Conservation (phyloP, 768 basidiomycete genomes). For the Rhizopogon salebrosus region DNA sequence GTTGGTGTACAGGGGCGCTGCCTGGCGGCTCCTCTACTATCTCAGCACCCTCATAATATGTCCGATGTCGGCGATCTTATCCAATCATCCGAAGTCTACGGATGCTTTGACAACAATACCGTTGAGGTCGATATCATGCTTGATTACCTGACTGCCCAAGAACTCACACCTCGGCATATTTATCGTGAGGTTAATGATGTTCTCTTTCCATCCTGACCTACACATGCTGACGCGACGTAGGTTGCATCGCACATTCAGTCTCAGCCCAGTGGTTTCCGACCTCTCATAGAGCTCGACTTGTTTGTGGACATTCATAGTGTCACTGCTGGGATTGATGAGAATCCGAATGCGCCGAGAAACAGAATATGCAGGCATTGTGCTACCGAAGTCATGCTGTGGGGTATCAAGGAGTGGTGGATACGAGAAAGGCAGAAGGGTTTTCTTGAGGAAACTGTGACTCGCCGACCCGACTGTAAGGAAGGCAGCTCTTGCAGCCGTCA, state of each 20-base stretch:
- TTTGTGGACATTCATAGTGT: slow-evolving; percentile 67
- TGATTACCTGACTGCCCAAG: slow-evolving; percentile 65
- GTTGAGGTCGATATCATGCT: slow-evolving; percentile 83
- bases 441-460: slow-evolving; percentile 48
- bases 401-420: slow-evolving; percentile 79
- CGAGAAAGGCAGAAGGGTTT: slow-evolving; percentile 69
- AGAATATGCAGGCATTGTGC: slow-evolving; percentile 71
- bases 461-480: slow-evolving; percentile 64
- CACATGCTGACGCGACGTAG: slow-evolving; percentile 30
- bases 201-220: not conserved
- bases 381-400: slow-evolving; percentile 69
- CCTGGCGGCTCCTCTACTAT: slow-evolving; percentile 46
- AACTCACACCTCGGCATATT: slow-evolving; percentile 63
- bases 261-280: slow-evolving; percentile 58
- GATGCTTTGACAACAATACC: slow-evolving; percentile 71
- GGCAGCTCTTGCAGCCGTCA: slow-evolving; percentile 57
- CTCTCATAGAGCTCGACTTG: slow-evolving; percentile 64
- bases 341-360: slow-evolving; percentile 52
- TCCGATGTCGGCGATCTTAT: slow-evolving; percentile 70
- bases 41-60: slow-evolving; percentile 68
- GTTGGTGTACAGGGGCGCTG: slow-evolving; percentile 75
- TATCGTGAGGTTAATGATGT: slow-evolving; percentile 60
- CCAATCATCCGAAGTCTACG: slow-evolving; percentile 70
- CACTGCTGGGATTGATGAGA: slow-evolving; percentile 48
- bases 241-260: slow-evolving; percentile 56